phyloP scores from a whole-genome alignment of 768 basidiomycete genomes.

The Amanita molliuscula region DNA sequence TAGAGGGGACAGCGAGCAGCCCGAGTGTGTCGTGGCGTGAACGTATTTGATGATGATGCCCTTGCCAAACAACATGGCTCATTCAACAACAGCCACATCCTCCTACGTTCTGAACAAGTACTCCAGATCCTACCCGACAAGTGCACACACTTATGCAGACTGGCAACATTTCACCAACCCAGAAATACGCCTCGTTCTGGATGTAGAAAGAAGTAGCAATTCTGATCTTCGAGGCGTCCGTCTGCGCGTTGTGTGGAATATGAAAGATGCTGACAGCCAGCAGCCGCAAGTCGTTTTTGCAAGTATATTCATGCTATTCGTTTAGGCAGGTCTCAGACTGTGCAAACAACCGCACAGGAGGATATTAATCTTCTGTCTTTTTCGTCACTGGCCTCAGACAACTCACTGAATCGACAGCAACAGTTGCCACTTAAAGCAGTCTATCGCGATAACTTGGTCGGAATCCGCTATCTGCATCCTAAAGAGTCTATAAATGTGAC shows the following conservation, averaged over 20 bases:
- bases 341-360: slow-evolving; percentile 36
- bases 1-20: slow-evolving; percentile 2
- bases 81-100: slow-evolving; percentile 49
- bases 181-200: slow-evolving; percentile 48
- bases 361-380: slow-evolving; percentile 67
- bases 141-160: slow-evolving; percentile 13
- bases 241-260: slow-evolving; percentile 54
- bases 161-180: slow-evolving; percentile 80
- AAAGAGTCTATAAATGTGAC: slow-evolving; percentile 3
- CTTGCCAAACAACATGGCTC: slow-evolving; percentile 21
- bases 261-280: slow-evolving; percentile 29
- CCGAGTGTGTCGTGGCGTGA: slow-evolving; percentile 16
- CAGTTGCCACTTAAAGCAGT: slow-evolving; percentile 76
- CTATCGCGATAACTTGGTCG: slow-evolving; percentile 62
- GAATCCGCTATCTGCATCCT: slow-evolving; percentile 60
- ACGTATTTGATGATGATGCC: background rate
- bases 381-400: slow-evolving; percentile 29
- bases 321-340: background rate
- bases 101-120: slow-evolving; percentile 54
- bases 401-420: slow-evolving; percentile 19
- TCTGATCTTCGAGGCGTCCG: slow-evolving; percentile 53
- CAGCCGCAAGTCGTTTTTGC: slow-evolving; percentile 59
- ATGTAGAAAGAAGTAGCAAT: slow-evolving; percentile 40
- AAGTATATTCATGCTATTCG: slow-evolving; percentile 19
- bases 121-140: slow-evolving; percentile 51